These are phyloP conservation scores for Claviceps paspali DNA, from an alignment of 2,329 filamentous ascomycete genomes.

Conservation along the genomic window DNA sequence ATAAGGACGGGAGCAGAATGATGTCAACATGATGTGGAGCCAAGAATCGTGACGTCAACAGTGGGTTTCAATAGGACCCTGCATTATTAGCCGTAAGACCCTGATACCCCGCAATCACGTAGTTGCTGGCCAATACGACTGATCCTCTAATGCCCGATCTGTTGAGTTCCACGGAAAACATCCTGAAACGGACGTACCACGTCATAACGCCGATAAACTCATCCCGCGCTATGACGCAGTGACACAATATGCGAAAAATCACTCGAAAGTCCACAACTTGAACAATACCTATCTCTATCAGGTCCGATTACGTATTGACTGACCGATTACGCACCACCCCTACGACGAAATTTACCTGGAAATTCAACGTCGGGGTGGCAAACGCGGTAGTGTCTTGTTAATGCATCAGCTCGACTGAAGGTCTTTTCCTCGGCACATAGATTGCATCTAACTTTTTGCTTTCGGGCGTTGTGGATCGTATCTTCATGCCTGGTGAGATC, in stretches of 20 bases:
- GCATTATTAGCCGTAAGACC: conserved; percentile 1
- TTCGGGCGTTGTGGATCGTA: conserved; percentile 88
- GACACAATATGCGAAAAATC: neutral
- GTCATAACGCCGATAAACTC: conserved; percentile 6
- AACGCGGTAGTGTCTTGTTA: conserved; percentile 87
- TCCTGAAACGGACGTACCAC: conserved; percentile 1
- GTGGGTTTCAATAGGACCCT: conserved; percentile 7
- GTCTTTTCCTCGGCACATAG: conserved; percentile 94
- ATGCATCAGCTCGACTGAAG: conserved; percentile 85
- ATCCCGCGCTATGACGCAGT: neutral
- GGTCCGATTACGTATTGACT: neutral
- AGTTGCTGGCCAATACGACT: neutral
- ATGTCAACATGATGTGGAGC: conserved; percentile 12
- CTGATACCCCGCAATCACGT: conserved; percentile 1
- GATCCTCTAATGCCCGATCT: conserved; percentile 1
- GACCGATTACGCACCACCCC: conserved; percentile 7
- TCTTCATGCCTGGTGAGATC: conserved; percentile 94
- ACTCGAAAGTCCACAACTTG: neutral
- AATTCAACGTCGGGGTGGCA: conserved; percentile 82
- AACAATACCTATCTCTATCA: neutral
- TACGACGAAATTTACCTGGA: conserved; percentile 44
- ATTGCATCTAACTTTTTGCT: conserved; percentile 87
- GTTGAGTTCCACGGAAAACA: neutral
- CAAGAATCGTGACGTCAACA: conserved; percentile 15
- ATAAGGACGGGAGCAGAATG: conserved; percentile 6